Evolutionary conservation across 2,329 filamentous ascomycete species (phyloP).

Genomic region (Chaetomium globosum): DNA sequence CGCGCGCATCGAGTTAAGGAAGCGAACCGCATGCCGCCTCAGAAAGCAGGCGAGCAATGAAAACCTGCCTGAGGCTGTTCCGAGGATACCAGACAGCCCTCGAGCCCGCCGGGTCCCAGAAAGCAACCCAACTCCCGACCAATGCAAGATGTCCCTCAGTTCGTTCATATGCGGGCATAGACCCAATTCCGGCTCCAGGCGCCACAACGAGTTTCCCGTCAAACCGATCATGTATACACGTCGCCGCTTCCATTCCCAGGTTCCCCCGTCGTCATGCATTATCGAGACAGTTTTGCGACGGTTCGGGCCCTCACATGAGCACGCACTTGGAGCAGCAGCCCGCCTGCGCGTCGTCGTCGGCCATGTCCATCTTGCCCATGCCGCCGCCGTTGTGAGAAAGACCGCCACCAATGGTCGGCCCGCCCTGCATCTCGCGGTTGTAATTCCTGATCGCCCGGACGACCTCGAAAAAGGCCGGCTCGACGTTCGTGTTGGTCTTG

Average conservation of each 20-base stretch:
- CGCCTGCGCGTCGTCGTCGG: conserved; percentile 65
- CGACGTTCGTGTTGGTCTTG: conserved; percentile 96
- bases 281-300: not conserved
- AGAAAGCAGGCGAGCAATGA: conserved; percentile 5
- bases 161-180: conserved; percentile 15
- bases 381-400: conserved; percentile 64
- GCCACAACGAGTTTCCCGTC: not conserved
- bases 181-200: conserved; percentile 4
- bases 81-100: conserved; percentile 10
- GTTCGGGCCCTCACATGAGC: conserved; percentile 69
- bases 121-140: conserved; percentile 20
- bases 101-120: conserved; percentile 2
- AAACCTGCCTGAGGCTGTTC: conserved; percentile 7
- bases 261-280: conserved; percentile 13
- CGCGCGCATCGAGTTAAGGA: conserved; percentile 23
- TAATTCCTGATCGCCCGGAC: conserved; percentile 97
- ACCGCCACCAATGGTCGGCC: conserved; percentile 71
- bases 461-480: conserved; percentile 97
- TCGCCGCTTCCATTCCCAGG: conserved; percentile 1
- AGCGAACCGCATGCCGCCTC: conserved; percentile 18
- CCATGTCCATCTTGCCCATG: conserved; percentile 76
- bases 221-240: conserved; percentile 22
- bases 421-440: conserved; percentile 96
- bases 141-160: conserved; percentile 15
- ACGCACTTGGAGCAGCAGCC: conserved; percentile 87